These are phyloP conservation scores for Diaporthe sp. DNA, from an alignment of 2,329 filamentous ascomycete genomes.

Conservation along the genomic window DNA sequence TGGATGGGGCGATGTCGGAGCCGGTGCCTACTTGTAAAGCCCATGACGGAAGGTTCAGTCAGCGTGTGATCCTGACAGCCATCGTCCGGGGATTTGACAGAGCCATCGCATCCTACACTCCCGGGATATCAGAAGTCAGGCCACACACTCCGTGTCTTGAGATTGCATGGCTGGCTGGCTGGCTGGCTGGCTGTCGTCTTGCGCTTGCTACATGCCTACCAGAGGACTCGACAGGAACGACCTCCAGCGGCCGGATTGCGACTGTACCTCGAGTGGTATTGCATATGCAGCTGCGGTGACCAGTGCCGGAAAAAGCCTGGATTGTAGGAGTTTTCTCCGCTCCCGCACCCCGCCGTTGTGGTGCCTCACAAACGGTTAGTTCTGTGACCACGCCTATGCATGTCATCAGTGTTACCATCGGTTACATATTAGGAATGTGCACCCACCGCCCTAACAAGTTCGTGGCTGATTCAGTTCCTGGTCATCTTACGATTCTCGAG, in stretches of 20 bases:
- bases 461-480: neutral
- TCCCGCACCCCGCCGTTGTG: constrained; percentile 18
- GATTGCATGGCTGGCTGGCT: constrained; percentile 5
- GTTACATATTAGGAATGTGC: constrained; percentile 9
- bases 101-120: neutral
- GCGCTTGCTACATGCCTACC: constrained; percentile 2
- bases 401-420: constrained; percentile 16
- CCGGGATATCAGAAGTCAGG: neutral
- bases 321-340: constrained; percentile 12
- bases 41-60: constrained; percentile 13
- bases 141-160: neutral
- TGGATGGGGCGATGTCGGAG: constrained; percentile 29
- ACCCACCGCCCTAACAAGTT: neutral
- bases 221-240: constrained; percentile 19
- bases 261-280: constrained; percentile 11
- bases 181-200: neutral
- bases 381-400: constrained; percentile 19
- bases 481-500: neutral
- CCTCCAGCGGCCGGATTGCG: neutral
- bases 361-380: constrained; percentile 11
- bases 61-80: neutral
- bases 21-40: constrained; percentile 6
- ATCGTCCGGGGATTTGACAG: too few relatives aligned
- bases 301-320: constrained; percentile 16
- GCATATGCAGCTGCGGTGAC: constrained; percentile 31